Base-by-base conservation (phyloP, 1,284 basidiomycete genomes). In the Quambalaria eucalypti region DNA sequence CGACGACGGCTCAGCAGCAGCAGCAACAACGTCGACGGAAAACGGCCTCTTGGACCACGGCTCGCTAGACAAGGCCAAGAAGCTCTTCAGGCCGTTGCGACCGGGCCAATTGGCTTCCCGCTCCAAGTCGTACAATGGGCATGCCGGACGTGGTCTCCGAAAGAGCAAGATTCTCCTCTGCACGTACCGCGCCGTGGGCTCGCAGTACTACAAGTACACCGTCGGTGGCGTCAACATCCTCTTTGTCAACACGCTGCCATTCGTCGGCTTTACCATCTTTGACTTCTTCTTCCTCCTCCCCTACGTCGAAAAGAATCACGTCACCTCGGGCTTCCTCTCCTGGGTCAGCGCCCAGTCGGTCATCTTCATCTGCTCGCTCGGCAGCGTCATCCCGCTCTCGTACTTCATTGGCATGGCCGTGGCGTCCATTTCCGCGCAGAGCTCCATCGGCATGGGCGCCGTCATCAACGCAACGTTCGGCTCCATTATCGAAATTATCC, bases 331-430 rank as follows among this genome's bases (percentile, higher is more conserved):
- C 1, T 74, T 95, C 57, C 79, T 96, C 31, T 79, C 79, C 1
- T 75, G 87, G 58, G 75, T 98, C 52, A 82, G 88, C 2, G 85
- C 85, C 2, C 85, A 86, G 52, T 83, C 81, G 1, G 78, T 90
- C 64, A 87, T 98, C 68, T 98, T 99, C 76, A 69, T 89, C 42
- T 78, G 93, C 69, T 84, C 87, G 64, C 80, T 99, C 30, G 83
- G 88, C 19, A 90, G 87, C 64, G 90, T 99, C 66, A 96, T 99
- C 61, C 95, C 95, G 0, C 81, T 99, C 6, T 92, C 89, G 6
- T 99, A 98, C 80, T 99, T 96, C 78, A 97, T 99, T 71, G 95
- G 95, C 23, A 98, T 98, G 95, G 95, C 95, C 1, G 95, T 99
- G 54, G 95, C 95, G 0, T 92, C 89, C 50, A 98, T 99, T 73